Base-by-base conservation (phyloP, 345 rosid genomes). In the Turritis glabra region DNA sequence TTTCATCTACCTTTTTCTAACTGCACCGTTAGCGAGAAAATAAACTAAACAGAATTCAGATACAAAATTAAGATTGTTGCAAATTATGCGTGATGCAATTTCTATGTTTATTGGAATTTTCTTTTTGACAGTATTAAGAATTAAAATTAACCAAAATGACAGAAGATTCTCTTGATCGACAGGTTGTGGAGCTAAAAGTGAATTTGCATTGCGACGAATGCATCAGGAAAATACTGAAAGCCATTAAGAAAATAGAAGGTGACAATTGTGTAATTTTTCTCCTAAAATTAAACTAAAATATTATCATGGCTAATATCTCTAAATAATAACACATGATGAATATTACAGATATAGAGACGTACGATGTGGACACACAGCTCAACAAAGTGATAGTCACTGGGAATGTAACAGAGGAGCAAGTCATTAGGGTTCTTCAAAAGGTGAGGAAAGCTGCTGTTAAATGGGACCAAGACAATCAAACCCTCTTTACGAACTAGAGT, bases 151-250 rank as follows among this genome's bases (percentile, higher is more conserved):
- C 2, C 10, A 5, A 58, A 62, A 9, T 73, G 32, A 48, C 64
- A n/a, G 2, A 41, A 64, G 3, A 17, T 23, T 29, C 10, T 53
- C 15, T 43, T 7, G 25, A 37, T 44, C 2, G 6, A 8, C 54
- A 93, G 97, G 81, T 87, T 66, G 98, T 93, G 76, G 96, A 91
- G 66, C 43, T 93, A 72, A 89, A 85, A 77, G 96, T 93, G 72
- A 86, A 85, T 38, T 78, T 90, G 76, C 96, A 90, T 37, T 92
- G 98, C 26, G 89, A 89, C 0, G 90, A 89, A 64, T 87, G 96
- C 60, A 89, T 88, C 77, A 89, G 80, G 83, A 90, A 90, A 68
- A 89, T 93, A 83, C 75, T 93, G 27, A 89, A 93, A 74, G 92
- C 93, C 29, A 88, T 93, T 74, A 90, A 93, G 87, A 91, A 90